Conservation (phyloP, 768 basidiomycete species). For the Crepidotus variabilis region DNA sequence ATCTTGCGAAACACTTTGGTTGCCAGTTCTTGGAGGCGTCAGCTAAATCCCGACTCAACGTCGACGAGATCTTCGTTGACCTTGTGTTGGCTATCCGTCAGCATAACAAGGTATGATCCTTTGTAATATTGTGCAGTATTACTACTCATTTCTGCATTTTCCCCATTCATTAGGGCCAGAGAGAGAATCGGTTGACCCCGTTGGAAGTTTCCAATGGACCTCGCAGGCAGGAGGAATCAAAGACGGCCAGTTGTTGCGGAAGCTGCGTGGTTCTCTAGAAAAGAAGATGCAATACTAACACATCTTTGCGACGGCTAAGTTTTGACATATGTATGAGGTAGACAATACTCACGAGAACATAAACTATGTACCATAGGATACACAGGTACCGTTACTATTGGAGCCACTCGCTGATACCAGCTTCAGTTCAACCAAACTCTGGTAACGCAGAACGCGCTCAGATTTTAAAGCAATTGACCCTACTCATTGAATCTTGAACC, state of each 20-base stretch:
- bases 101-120: slow-evolving; percentile 75
- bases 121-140: too few species aligned
- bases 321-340: too few species aligned
- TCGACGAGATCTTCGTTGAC: slow-evolving; percentile 91
- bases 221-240: not conserved
- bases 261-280: not conserved
- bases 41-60: slow-evolving; percentile 93
- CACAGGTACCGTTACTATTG: too few species aligned
- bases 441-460: too few species aligned
- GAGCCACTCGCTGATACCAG: too few species aligned
- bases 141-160: too few species aligned
- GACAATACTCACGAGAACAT: too few species aligned
- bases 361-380: too few species aligned
- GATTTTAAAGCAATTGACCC: too few species aligned
- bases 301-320: not conserved
- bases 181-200: not conserved
- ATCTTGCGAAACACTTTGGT: slow-evolving; percentile 90
- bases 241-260: not conserved
- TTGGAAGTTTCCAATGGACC: not conserved
- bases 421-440: too few species aligned
- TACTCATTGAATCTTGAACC: too few species aligned
- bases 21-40: slow-evolving; percentile 96
- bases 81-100: slow-evolving; percentile 91
- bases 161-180: not conserved
- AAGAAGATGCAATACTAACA: not conserved